Base-by-base conservation (phyloP, 495 filamentous ascomycete genomes). In the Lasiosphaeria hispida region DNA sequence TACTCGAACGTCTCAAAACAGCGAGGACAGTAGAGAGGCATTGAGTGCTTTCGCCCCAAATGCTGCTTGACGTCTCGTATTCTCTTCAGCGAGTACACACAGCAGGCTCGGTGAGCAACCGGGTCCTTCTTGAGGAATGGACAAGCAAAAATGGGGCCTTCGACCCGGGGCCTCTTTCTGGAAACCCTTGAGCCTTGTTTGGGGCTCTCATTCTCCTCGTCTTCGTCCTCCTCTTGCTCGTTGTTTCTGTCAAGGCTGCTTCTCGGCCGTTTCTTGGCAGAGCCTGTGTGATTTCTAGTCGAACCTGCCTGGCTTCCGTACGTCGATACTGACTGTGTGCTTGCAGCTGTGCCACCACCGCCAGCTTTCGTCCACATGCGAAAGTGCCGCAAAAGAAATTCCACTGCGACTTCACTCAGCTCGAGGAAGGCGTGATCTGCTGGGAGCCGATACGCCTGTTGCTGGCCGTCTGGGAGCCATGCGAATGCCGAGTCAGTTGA, bases 11-110 rank as follows among this genome's bases (percentile, higher is more conserved):
- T 54, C 19, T 35, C 14, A 17, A 64, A 57, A 42, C 70, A 73
- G 10, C 56, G 54, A 18, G 67, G 65, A 18, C 71, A 73, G 51
- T 71, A 70, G 35, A 69, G 58, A 6, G 66, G 63, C 45, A 64
- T 66, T 49, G 53, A 57, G 61, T 73, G 69, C 15, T 64, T 63
- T 33, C 71, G 59, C 10, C 50, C 39, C n/a, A 73, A 34, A 37
- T 73, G 71, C 53, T 71, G 69, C 51, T 73, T 73, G 8, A 73
- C 71, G 39, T 71, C 69, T 30, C 66, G 65, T 15, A 73, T 60
- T 36, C 71, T 70, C 14, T 39, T 62, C 10, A 73, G 56, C 14
- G 51, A 55, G 43, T 64, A 71, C 35, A 58, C 42, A 40, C 67
- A 71, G 53, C 71, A 73, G 18, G 58, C 38, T 23, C 55, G 56